These are phyloP conservation scores for Chaetomium strumarium DNA, from an alignment of 2,329 filamentous ascomycete species.

Conservation along the genomic window DNA sequence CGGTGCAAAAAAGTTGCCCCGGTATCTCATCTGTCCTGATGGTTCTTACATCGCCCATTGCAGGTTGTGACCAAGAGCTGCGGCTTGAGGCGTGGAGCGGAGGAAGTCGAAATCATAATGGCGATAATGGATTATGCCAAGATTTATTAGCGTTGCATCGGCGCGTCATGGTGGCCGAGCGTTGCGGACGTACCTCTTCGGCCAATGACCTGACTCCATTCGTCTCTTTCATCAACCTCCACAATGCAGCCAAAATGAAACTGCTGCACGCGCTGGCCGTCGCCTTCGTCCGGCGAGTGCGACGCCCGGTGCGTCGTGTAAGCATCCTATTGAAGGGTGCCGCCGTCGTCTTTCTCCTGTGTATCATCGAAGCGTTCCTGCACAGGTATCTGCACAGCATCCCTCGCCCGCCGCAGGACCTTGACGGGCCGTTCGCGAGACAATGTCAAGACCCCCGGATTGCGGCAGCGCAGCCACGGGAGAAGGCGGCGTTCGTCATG, in stretches of 20 bases:
- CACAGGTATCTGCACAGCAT: constrained; percentile 33
- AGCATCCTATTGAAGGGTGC: constrained; percentile 5
- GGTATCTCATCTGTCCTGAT: too few relatives aligned
- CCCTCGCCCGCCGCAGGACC: constrained; percentile 30
- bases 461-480: constrained; percentile 29
- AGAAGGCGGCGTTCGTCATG: constrained; percentile 42
- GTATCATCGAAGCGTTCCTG: constrained; percentile 31
- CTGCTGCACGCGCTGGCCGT: constrained; percentile 1
- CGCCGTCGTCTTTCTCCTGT: constrained; percentile 27
- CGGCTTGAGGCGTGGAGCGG: neutral
- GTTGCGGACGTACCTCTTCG: neutral
- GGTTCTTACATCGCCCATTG: too few relatives aligned
- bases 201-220: too few relatives aligned
- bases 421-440: constrained; percentile 36
- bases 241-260: constrained; percentile 4
- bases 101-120: neutral
- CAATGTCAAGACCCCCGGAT: constrained; percentile 36
- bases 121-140: neutral
- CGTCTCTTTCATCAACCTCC: neutral
- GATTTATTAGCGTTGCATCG: neutral
- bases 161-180: neutral
- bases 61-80: neutral
- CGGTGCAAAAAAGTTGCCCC: too few relatives aligned
- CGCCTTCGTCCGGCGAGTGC: constrained; percentile 5
- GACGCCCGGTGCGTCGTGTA: constrained; percentile 10